Base-by-base conservation (phyloP, 2,329 filamentous ascomycete species). In the Ascochyta viciae-villosae region DNA sequence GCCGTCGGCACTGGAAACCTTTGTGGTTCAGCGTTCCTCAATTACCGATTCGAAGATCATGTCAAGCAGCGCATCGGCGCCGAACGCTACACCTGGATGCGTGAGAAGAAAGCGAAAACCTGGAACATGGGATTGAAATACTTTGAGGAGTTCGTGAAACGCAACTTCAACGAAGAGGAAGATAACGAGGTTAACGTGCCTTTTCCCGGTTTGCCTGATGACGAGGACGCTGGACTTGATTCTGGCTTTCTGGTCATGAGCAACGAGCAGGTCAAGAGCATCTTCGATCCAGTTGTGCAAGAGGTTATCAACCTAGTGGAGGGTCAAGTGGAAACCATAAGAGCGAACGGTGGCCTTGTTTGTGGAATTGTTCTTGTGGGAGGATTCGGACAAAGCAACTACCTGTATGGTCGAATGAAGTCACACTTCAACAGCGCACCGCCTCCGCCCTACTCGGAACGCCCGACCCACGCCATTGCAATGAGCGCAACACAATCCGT, bases 101-200 rank as follows among this genome's bases (percentile, higher is more conserved):
- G 90, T 71, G 74, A 85, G 48, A 90, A 90, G 76, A 92, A 92
- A 74, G 84, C 84, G 3, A 92, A 90, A 75, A 91, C 88, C 1
- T 93, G 90, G 89, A 89, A 78, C 51, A 81, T 81, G 78, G 90
- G 87, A 2, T 78, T 93, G 46, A 84, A 86, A 51, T 92, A 92
- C 69, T 94, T 92, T 74, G 90, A 94, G 67, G 89, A 93, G 70
- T 92, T 91, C 70, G 89, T 94, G 13, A 94, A 94, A 76, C 84
- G 90, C 13, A 92, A 92, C 68, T 94, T 93, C 71, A 89, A 90
- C 70, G 88, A 90, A 66, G 89, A 91, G 42, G 89, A 92, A 68
- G 85, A 90, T 60, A 83, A 87, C 45, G 90, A 93, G 71, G 85
- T 92, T 55, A 92, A 92, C 54, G 84, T 93, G 4, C 90, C 90